Conservation (phyloP, 495 filamentous ascomycete species). For the Penicillium cataractarum region DNA sequence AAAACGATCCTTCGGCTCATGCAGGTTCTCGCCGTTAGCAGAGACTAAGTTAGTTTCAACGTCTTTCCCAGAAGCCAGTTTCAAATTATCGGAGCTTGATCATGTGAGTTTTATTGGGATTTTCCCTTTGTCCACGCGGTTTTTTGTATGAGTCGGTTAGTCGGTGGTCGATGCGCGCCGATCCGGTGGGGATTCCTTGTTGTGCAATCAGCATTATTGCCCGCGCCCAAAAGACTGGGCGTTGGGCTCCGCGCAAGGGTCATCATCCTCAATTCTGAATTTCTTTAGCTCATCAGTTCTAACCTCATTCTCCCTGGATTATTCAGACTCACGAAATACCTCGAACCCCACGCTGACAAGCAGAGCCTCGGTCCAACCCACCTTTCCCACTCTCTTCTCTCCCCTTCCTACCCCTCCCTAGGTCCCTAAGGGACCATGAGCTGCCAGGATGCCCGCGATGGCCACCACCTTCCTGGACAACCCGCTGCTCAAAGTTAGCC, state of each 20-base stretch:
- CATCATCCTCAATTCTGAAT: neutral
- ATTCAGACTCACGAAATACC: neutral
- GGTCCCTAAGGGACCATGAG: constrained; percentile 9
- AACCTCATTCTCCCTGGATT: neutral
- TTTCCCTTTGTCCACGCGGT: too few relatives aligned
- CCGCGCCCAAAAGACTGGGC: neutral
- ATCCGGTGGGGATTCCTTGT: constrained; percentile 4
- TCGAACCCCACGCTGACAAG: neutral
- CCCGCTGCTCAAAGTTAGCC: constrained; percentile 83
- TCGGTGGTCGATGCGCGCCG: constrained; percentile 5
- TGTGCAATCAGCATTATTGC: neutral
- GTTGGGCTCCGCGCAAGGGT: neutral
- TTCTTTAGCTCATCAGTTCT: too few relatives aligned
- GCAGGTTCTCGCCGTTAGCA: neutral
- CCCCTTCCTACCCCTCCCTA: neutral
- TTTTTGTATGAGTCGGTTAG: neutral
- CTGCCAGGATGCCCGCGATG: constrained; percentile 28
- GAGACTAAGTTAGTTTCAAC: neutral
- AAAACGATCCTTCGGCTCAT: neutral
- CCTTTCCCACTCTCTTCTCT: too few relatives aligned
- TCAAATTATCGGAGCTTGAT: too few relatives aligned
- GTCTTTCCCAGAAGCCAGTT: neutral
- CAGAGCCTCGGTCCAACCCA: neutral
- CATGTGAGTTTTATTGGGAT: too few relatives aligned
- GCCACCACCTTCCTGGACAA: constrained; percentile 59